Evolutionary conservation across 768 basidiomycete genomes (phyloP), one percentile per base, ranked within the genome.

Genomic region (Auriscalpium microsporum): DNA sequence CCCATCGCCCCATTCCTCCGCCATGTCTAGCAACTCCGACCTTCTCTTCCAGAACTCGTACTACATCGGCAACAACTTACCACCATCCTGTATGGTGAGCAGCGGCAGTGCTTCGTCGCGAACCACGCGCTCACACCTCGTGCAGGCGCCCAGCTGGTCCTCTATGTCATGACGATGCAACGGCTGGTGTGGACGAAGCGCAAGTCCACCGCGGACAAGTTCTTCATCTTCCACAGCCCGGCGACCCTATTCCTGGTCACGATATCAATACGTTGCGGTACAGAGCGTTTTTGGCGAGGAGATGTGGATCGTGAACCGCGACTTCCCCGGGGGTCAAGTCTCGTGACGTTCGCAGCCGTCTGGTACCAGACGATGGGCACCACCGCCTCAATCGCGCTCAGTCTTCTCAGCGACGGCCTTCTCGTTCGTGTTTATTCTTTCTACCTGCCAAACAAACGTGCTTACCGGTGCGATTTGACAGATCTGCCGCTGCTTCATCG

Each of bases 311-410:
- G 57, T 57, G 16, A 45, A 72, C 16, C 54, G 56, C 3, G 51
- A 61, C 45, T 70, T 63, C 40, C 71, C 71, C 1, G 74, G 73
- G 2, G 75, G 75, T 0, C 59, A 19, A 75, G 73, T 53, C 65
- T 71, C 45, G 61, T 52, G 10, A 46, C 59, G 34, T 50, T 72
- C 50, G 50, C 59, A 11, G 57, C 67, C 0, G 58, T 60, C 0
- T 70, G 71, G 65, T 68, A 67, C 54, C 65, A 70, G 50, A 71
- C 68, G 4, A 40, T 69, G 34, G 70, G 71, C 19, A 55, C 50
- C n/a, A 55, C 56, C 2, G 55, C 62, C n/a, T 52, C 52, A 6
- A 52, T 63, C 19, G 34, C 68, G 9, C 55, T 72, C 28, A 70
- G 73, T 9, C 63, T 74, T 9, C 54, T 76, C 58, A 68, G 70